Evolutionary conservation across 495 filamentous ascomycete species (phyloP).

Genomic region (Aspergillus carlsbadensis): DNA sequence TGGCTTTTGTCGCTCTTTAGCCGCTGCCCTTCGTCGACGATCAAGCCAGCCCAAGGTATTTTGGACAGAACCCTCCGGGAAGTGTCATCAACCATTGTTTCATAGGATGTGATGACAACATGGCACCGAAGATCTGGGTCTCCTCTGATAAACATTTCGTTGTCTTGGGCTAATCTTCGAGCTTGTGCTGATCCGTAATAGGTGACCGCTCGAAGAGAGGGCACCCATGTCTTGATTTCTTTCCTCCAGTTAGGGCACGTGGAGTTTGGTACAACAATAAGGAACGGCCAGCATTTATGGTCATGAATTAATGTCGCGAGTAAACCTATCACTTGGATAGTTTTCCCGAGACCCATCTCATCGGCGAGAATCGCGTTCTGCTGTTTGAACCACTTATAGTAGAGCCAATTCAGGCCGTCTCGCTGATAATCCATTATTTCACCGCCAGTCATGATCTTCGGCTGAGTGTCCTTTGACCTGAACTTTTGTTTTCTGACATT

Average conservation of each 20-base stretch:
- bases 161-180: conserved; percentile 65
- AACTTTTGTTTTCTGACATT: conserved; percentile 65
- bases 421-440: conserved; percentile 92
- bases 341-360: conserved; percentile 99
- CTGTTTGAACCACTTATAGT: conserved; percentile 79
- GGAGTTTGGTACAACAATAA: conserved; percentile 90
- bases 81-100: conserved; percentile 70
- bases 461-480: conserved; percentile 68
- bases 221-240: conserved; percentile 93
- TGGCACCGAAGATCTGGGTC: conserved; percentile 70
- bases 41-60: conserved; percentile 80
- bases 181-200: conserved; percentile 77
- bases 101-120: conserved; percentile 92
- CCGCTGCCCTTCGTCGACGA: conserved; percentile 96
- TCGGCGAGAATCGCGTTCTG: conserved; percentile 94
- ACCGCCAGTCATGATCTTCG: conserved; percentile 68
- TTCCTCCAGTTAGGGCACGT: conserved; percentile 97
- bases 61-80: conserved; percentile 59
- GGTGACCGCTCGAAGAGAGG: conserved; percentile 79
- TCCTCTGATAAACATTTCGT: conserved; percentile 79
- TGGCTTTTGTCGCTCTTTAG: conserved; percentile 88
- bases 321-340: conserved; percentile 87
- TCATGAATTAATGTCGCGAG: conserved; percentile 75
- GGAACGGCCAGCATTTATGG: conserved; percentile 85
- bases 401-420: conserved; percentile 95